A percentile compares a stretch with the other conserved stretches of the same genome.
These are phyloP conservation scores for Botryobasidium botryosum DNA, from an alignment of 768 basidiomycete species.

Conservation along the genomic window DNA sequence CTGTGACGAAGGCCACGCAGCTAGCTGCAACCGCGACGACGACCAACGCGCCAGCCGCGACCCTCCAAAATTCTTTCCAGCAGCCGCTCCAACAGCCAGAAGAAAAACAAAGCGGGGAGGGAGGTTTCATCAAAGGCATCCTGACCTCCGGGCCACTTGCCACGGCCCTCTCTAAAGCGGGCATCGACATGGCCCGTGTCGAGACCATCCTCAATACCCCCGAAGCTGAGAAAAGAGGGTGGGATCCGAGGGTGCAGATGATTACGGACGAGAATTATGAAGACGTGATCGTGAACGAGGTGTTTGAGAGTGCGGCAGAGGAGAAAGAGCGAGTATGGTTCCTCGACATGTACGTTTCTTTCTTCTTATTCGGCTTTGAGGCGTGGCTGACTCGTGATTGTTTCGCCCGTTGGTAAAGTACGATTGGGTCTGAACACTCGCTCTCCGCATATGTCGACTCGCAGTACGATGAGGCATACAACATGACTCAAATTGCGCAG, in stretches of 20 bases:
- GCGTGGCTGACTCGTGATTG: not conserved
- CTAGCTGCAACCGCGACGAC: constrained; percentile 15
- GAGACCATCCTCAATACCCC: constrained; percentile 40
- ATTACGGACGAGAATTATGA: constrained; percentile 72
- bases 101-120: constrained; percentile 16
- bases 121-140: constrained; percentile 14
- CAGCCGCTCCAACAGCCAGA: constrained; percentile 13
- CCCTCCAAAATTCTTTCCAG: no score
- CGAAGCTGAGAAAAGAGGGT: constrained; percentile 21
- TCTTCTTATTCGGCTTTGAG: not conserved
- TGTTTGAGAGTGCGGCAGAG: constrained; percentile 31
- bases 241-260: constrained; percentile 41
- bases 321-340: constrained; percentile 59
- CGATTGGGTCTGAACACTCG: constrained; percentile 21
- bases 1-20: constrained; percentile 20
- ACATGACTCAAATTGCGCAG: constrained; percentile 30
- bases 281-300: constrained; percentile 54
- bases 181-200: constrained; percentile 28
- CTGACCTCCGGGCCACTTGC: constrained; percentile 39
- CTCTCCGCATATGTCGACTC: constrained; percentile 55
- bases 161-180: constrained; percentile 35
- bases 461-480: constrained; percentile 58
- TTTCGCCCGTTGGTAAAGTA: not conserved
- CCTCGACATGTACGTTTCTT: constrained; percentile 45
- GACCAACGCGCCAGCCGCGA: constrained; percentile 3